These are phyloP conservation scores for Berberis vulgaris DNA, from an alignment of 164 flowering plant species.

Conservation along the genomic window DNA sequence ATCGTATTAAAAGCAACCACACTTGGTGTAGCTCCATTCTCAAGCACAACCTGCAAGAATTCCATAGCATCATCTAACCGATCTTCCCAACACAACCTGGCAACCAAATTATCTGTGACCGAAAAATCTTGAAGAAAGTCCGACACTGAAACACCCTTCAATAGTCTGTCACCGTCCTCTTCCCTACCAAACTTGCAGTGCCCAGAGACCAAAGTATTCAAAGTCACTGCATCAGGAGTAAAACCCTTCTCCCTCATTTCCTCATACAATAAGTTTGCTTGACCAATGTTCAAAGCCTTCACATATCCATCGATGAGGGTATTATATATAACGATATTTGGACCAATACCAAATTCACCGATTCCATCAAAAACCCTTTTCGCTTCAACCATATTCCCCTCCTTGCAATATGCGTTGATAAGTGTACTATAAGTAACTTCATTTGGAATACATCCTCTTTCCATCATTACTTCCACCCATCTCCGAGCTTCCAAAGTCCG, in stretches of 20 bases:
- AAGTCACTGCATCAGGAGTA: slow-evolving; percentile 61
- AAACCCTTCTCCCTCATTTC: slow-evolving; percentile 63
- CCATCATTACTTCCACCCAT: slow-evolving; percentile 49
- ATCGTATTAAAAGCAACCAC: slow-evolving; percentile 69
- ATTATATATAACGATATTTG: slow-evolving; percentile 47
- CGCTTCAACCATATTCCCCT: slow-evolving; percentile 68
- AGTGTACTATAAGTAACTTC: slow-evolving; percentile 48
- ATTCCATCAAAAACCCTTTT: slow-evolving; percentile 42
- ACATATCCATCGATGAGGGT: slow-evolving; percentile 70
- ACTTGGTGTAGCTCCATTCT: slow-evolving; percentile 59
- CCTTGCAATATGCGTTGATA: slow-evolving; percentile 62
- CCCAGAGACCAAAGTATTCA: slow-evolving; percentile 63
- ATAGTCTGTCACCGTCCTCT: slow-evolving; percentile 44
- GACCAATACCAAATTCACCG: slow-evolving; percentile 35
- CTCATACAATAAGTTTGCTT: slow-evolving; percentile 45
- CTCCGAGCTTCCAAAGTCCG: slow-evolving; percentile 33
- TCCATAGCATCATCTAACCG: slow-evolving; percentile 56
- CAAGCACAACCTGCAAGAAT: slow-evolving; percentile 44
- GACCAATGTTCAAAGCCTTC: slow-evolving; percentile 60
- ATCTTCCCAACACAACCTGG: slow-evolving; percentile 75
- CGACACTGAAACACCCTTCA: slow-evolving; percentile 34
- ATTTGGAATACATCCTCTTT: slow-evolving; percentile 49
- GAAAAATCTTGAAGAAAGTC: slow-evolving; percentile 31
- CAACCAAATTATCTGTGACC: slow-evolving; percentile 40
- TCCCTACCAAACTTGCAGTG: slow-evolving; percentile 51